phyloP scores from a whole-genome alignment of 495 filamentous ascomycete genomes.

The Trichoderma reesei region DNA sequence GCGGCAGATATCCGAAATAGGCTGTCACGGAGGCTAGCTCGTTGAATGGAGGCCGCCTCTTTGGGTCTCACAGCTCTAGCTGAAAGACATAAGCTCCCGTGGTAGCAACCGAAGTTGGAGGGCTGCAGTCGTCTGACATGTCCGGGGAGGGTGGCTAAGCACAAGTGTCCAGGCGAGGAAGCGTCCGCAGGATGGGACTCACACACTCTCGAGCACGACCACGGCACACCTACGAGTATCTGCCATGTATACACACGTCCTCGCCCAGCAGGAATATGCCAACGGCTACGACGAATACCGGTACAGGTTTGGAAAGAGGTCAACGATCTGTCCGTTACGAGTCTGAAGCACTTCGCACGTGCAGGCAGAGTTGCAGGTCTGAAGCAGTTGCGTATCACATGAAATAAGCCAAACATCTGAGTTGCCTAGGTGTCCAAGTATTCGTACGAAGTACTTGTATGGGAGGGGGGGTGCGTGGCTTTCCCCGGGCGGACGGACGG shows the following conservation, averaged over 20 bases:
- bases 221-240: background rate
- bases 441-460: background rate
- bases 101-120: constrained; percentile 5
- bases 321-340: background rate
- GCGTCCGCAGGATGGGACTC: background rate
- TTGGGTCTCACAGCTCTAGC: constrained; percentile 3
- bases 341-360: background rate
- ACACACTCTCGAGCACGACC: background rate
- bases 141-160: constrained; percentile 1
- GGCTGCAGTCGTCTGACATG: constrained; percentile 7
- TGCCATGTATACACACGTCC: no score
- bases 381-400: background rate
- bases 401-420: no score
- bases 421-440: no score
- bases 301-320: no score
- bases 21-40: background rate
- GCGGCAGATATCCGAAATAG: background rate
- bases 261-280: no score
- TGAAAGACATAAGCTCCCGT: constrained; percentile 6
- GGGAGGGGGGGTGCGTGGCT: background rate
- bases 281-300: no score
- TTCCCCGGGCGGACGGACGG: background rate
- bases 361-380: background rate
- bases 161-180: background rate
- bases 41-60: background rate